These are phyloP conservation scores for Eremothecium gossypii DNA, from an alignment of 1,139 yeast genomes.

Conservation along the genomic window DNA sequence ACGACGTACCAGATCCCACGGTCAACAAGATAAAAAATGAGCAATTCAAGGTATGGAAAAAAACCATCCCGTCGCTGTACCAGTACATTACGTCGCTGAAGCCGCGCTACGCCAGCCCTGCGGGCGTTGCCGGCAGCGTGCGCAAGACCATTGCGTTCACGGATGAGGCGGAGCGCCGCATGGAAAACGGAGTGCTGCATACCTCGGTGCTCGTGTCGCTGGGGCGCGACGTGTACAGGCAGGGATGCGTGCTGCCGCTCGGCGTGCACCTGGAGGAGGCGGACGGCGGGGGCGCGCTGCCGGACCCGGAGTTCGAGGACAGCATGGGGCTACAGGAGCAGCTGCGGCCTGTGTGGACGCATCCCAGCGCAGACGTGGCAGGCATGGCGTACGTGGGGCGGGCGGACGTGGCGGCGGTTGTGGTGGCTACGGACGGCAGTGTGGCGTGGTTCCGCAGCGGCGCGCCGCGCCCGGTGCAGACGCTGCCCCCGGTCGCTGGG, in stretches of 20 bases:
- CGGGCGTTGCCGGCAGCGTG: constrained; percentile 11
- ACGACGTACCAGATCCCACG: constrained; percentile 12
- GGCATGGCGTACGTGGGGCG: constrained; percentile 22
- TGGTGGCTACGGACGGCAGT: constrained; percentile 27
- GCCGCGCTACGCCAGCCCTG: constrained; percentile 39
- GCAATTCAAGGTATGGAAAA: constrained; percentile 92
- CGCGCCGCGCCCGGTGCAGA: constrained; percentile 21
- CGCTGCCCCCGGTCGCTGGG: constrained; percentile 7
- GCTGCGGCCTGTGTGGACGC: constrained; percentile 22
- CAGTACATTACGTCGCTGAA: constrained; percentile 50
- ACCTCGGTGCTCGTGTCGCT: constrained; percentile 25
- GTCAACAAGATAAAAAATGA: constrained; percentile 38
- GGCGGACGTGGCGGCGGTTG: constrained; percentile 20
- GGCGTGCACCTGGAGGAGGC: constrained; percentile 12
- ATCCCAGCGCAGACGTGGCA: constrained; percentile 25
- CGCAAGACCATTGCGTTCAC: constrained; percentile 20
- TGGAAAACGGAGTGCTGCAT: constrained; percentile 18
- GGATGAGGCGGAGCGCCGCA: constrained; percentile 23
- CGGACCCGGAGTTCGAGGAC: constrained; percentile 21
- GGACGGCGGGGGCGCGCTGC: constrained; percentile 6
- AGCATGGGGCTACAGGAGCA: constrained; percentile 14
- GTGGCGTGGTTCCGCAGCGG: constrained; percentile 29
- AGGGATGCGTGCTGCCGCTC: constrained; percentile 24
- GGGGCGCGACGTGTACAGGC: constrained; percentile 26
- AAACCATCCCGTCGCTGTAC: constrained; percentile 82